Evolutionary conservation across 192 early-diverging fungal genomes (phyloP).

Genomic region (Obelidium mucronatum): DNA sequence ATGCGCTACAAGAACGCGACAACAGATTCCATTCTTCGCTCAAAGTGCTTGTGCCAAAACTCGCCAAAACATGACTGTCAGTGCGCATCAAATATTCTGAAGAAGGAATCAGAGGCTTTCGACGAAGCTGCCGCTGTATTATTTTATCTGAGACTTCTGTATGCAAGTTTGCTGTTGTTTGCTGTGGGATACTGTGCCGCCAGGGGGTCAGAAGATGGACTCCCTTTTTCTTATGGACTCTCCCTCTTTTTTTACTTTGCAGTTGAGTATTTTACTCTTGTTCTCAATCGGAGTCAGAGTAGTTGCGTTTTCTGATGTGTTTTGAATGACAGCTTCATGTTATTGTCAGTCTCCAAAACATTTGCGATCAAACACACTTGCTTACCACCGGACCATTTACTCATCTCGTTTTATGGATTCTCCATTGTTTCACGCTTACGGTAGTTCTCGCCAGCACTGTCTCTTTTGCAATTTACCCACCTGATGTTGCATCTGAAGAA

Average conservation of each 20-base stretch:
- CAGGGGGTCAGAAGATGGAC: too few relatives aligned
- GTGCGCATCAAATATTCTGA: neutral
- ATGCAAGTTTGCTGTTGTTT: neutral
- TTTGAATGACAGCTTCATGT: constrained; percentile 11
- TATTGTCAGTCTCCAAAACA: constrained; percentile 1
- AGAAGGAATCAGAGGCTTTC: neutral
- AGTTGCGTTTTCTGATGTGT: too few relatives aligned
- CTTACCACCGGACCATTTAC: neutral
- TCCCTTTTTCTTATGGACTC: constrained; percentile 10
- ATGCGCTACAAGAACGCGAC: constrained; percentile 14
- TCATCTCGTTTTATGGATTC: constrained; percentile 18
- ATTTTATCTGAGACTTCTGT: neutral
- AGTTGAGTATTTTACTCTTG: too few relatives aligned
- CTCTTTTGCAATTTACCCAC: neutral
- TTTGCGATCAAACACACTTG: neutral
- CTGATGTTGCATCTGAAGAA: neutral
- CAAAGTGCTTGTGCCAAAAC: neutral
- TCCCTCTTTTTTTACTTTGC: constrained; percentile 19
- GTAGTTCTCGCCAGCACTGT: constrained; percentile 5
- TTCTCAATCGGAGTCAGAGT: too few relatives aligned
- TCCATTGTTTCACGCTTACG: constrained; percentile 16
- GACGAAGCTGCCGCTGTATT: neutral
- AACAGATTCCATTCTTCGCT: neutral
- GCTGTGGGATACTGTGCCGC: neutral
- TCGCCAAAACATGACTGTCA: neutral